phyloP scores from a whole-genome alignment of 352 stramenopile genomes.

The Phytophthora constricta region DNA sequence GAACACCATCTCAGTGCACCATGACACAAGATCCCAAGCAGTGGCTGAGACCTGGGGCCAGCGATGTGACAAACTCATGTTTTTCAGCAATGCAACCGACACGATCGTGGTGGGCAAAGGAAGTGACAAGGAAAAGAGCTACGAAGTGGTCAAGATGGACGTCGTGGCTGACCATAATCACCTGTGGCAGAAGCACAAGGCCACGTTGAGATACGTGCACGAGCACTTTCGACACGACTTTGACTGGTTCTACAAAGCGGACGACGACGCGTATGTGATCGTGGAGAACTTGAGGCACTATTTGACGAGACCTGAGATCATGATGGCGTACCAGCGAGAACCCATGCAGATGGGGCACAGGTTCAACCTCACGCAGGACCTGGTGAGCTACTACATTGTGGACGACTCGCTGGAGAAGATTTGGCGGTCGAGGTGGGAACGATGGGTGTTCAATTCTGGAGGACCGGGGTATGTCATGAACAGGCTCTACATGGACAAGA shows the following conservation, averaged over 20 bases:
- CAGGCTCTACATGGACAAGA: conserved; percentile 72
- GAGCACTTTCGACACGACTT: conserved; percentile 76
- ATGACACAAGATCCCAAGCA: conserved; percentile 60
- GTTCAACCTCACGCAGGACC: conserved; percentile 75
- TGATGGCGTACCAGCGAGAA: conserved; percentile 54
- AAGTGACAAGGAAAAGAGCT: conserved; percentile 30
- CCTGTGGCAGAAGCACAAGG: conserved; percentile 87
- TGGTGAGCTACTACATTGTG: conserved; percentile 84
- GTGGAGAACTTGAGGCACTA: conserved; percentile 81
- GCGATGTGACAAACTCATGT: conserved; percentile 79
- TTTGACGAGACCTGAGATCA: conserved; percentile 64
- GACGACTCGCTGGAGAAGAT: conserved; percentile 61
- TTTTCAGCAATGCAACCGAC: conserved; percentile 81
- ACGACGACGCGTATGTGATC: conserved; percentile 87
- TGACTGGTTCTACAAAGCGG: conserved; percentile 89
- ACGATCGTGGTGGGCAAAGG: conserved; percentile 46
- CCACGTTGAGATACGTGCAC: conserved; percentile 73
- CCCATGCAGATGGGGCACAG: conserved; percentile 84
- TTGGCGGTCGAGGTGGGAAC: conserved; percentile 61
- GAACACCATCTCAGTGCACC: conserved; percentile 82
- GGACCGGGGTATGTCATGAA: conserved; percentile 84
- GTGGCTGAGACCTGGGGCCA: conserved; percentile 85
- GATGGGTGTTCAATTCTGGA: conserved; percentile 86
- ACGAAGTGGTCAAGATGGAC: conserved; percentile 73
- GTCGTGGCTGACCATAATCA: conserved; percentile 81